Evolutionary conservation across 345 rosid species (phyloP).

Genomic region (Trapa incisa): DNA sequence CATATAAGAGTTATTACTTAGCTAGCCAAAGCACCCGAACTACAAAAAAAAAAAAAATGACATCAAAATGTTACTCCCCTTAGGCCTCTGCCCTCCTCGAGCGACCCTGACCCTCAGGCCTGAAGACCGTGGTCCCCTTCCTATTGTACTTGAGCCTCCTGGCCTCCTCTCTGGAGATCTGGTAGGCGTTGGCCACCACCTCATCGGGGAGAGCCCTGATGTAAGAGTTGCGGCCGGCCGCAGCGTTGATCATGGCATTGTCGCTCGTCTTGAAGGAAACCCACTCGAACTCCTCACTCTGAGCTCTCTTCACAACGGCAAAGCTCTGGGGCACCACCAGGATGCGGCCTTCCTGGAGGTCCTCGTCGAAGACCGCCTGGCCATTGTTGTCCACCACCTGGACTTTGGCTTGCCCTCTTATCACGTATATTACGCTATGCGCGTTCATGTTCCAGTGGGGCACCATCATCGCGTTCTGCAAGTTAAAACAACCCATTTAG

Average conservation of each 20-base stretch:
- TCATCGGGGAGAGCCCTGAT: constrained; percentile 41
- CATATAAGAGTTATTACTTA: no score
- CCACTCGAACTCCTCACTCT: constrained; percentile 47
- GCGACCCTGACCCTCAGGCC: constrained; percentile 6
- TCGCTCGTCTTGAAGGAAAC: constrained; percentile 55
- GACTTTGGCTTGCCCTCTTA: constrained; percentile 37
- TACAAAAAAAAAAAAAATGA: not conserved
- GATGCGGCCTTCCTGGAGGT: constrained; percentile 39
- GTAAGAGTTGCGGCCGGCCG: constrained; percentile 45
- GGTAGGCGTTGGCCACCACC: constrained; percentile 39
- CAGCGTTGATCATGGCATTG: constrained; percentile 27
- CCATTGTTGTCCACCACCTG: constrained; percentile 60
- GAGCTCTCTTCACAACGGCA: constrained; percentile 36
- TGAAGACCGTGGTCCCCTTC: constrained; percentile 28
- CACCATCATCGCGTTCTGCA: constrained; percentile 42
- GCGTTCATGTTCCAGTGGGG: constrained; percentile 66
- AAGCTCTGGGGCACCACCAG: constrained; percentile 57
- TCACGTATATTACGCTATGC: constrained; percentile 43
- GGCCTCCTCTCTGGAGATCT: constrained; percentile 43
- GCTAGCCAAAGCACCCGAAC: no score
- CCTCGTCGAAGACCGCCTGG: constrained; percentile 32
- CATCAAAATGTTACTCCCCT: not conserved
- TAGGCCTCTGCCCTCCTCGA: constrained; percentile 40
- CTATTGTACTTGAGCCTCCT: constrained; percentile 35
- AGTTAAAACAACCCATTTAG: no score